Evolutionary conservation across 345 rosid genomes (phyloP).

Genomic region (Brassica nigra): DNA sequence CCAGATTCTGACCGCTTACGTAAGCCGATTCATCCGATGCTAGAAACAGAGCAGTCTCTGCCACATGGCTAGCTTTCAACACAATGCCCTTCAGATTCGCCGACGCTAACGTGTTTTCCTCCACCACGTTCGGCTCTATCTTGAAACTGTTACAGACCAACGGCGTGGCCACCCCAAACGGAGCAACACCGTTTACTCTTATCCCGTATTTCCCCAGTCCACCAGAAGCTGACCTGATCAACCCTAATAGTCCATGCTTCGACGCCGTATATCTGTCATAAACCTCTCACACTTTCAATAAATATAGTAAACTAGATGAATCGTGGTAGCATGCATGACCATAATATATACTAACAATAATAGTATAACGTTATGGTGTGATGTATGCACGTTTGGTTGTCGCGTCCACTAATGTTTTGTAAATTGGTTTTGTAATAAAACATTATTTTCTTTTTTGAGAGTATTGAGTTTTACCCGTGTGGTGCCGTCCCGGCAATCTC

Average conservation of each 20-base stretch:
- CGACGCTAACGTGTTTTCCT: constrained; percentile 28
- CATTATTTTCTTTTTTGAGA: neutral
- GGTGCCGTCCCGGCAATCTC: constrained; percentile 69
- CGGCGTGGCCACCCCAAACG: constrained; percentile 85
- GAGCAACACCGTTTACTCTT: constrained; percentile 81
- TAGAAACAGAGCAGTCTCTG: constrained; percentile 81
- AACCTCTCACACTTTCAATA: neutral
- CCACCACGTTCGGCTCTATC: constrained; percentile 43
- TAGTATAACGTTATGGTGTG: neutral
- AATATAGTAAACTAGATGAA: neutral
- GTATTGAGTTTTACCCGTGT: constrained; percentile 42
- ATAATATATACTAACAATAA: neutral
- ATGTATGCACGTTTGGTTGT: neutral
- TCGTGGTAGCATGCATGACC: neutral
- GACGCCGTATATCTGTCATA: constrained; percentile 58
- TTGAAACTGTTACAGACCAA: constrained; percentile 59
- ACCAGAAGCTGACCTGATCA: constrained; percentile 67
- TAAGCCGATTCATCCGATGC: constrained; percentile 87
- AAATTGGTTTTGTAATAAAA: neutral
- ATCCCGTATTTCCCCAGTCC: constrained; percentile 85
- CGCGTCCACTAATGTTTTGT: neutral
- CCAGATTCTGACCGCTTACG: constrained; percentile 84
- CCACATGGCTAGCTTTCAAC: constrained; percentile 72
- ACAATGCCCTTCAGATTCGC: constrained; percentile 71
- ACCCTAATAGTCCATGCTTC: constrained; percentile 77